Percentiles rank a stretch among this genome's conserved stretches.
phyloP scores from a whole-genome alignment of 2,329 filamentous ascomycete species.

The Fusarium globosum region DNA sequence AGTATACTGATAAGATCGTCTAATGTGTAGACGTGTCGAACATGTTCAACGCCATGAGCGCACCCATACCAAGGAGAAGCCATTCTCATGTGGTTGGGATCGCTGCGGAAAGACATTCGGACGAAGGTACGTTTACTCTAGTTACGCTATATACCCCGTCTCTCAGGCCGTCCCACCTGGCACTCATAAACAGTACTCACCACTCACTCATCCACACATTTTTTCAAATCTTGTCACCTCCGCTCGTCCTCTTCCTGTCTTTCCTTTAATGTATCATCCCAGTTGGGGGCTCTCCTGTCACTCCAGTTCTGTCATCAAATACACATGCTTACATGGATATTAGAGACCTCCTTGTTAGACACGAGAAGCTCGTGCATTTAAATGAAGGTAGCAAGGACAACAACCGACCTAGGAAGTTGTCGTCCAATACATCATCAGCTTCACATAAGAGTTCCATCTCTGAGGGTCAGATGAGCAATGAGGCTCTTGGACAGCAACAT shows the following conservation, averaged over 20 bases:
- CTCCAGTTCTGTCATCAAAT: background rate
- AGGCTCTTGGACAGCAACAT: conserved; percentile 59
- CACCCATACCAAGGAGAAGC: conserved; percentile 74
- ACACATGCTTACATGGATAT: conserved; percentile 67
- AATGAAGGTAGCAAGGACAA: conserved; percentile 69
- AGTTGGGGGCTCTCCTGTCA: background rate
- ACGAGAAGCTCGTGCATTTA: conserved; percentile 73
- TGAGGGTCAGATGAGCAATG: conserved; percentile 59
- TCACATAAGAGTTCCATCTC: conserved; percentile 59
- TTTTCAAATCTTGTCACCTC: conserved; percentile 11
- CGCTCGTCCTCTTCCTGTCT: background rate
- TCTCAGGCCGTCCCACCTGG: conserved; percentile 31
- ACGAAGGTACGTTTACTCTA: conserved; percentile 63
- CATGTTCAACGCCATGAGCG: conserved; percentile 73
- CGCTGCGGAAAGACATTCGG: conserved; percentile 72
- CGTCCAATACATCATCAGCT: conserved; percentile 55
- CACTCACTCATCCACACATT: conserved; percentile 25
- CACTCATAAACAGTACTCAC: conserved; percentile 30
- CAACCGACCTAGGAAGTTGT: conserved; percentile 62
- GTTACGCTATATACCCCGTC: conserved; percentile 36
- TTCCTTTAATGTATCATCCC: background rate
- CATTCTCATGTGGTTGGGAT: conserved; percentile 69
- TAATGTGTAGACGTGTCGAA: conserved; percentile 65
- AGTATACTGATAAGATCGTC: conserved; percentile 34
- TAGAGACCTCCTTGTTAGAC: conserved; percentile 71